phyloP scores from a whole-genome alignment of 1,284 basidiomycete genomes.

The Pisolithus thermaeus region DNA sequence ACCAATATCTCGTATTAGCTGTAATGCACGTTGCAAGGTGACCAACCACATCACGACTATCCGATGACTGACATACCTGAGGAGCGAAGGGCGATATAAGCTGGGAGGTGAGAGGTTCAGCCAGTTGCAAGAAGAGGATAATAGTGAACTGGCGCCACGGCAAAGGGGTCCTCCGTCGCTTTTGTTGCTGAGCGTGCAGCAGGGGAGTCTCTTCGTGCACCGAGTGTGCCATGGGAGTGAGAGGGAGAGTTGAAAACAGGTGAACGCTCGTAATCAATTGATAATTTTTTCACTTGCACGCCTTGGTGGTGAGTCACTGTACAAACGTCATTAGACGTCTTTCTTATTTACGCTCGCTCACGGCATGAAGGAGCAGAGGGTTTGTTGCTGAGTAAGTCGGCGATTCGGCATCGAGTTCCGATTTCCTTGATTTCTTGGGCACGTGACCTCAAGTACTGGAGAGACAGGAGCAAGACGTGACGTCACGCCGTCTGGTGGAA shows the following conservation, averaged over 20 bases:
- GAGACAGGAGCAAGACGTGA: too few species aligned
- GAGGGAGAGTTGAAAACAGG: background rate
- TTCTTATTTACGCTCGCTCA: too few species aligned
- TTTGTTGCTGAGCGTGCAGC: conserved; percentile 28
- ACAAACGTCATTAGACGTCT: too few species aligned
- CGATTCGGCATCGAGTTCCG: too few species aligned
- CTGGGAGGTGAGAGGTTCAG: conserved; percentile 50
- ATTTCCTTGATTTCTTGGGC: too few species aligned
- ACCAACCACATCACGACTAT: conserved; percentile 13
- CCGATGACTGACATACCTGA: conserved; percentile 22
- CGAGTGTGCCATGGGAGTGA: conserved; percentile 28
- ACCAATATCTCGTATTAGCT: conserved; percentile 59
- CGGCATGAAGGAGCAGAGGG: too few species aligned
- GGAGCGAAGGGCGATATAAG: conserved; percentile 49
- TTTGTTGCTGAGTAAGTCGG: too few species aligned
- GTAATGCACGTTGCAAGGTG: conserved; percentile 1
- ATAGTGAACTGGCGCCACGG: conserved; percentile 30
- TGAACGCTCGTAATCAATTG: too few species aligned
- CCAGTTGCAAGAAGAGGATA: conserved; percentile 33
- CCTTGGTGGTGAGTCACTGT: too few species aligned
- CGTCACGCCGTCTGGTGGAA: too few species aligned
- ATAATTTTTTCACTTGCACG: too few species aligned
- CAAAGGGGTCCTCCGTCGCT: conserved; percentile 25
- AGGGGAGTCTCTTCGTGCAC: conserved; percentile 50
- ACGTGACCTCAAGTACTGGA: too few species aligned